Evolutionary conservation across 2,329 filamentous ascomycete genomes (phyloP), one percentile per base, ranked within the genome.

Genomic region (Colletotrichum spaethianum): DNA sequence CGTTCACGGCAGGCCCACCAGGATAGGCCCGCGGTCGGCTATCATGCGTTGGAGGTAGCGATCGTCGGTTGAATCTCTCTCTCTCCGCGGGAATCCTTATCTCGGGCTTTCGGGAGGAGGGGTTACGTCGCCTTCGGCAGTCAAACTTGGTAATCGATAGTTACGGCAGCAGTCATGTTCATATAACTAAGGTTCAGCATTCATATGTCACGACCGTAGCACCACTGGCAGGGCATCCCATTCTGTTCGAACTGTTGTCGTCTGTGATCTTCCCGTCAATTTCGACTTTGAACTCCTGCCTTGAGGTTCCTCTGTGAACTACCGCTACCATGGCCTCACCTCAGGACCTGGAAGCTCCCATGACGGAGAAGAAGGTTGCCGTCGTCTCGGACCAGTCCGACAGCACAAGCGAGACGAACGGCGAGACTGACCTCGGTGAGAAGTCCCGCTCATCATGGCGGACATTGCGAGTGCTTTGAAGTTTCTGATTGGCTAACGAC

Each of bases 81-180:
- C 40, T 63, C 65, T 63, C 69, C 57, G 69, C 69, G 59, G 69
- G 66, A 60, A 69, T 59, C 65, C 69, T 72, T 72, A 72, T 72
- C 69, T 72, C 2, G 44, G 59, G 6, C 26, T 9, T 20, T 36
- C 1, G 4, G 31, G 26, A 44, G 40, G 38, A 46, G 59, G 65
- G 44, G 55, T 5, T 20, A 38, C 57, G 52, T 69, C 53, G 69
- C 69, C 65, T 59, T 31, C 44, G n/a, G 52, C 64, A 68, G 5
- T 48, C 16, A 38, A 28, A 16, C 52, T 11, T 20, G 5, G 18
- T 2, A 38, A 31, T 20, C 31, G n/a, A 28, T 23, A 23, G 18
- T 42, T 23, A 11, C 46, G 7, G 48, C 7, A 12, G 38, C 2
- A 33, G 9, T n/a, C 38, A n/a, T 40, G 8, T 16, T 67, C 31